phyloP scores from a whole-genome alignment of 1,139 yeast genomes.

The Zhuliangozyma parablackwelliae region DNA sequence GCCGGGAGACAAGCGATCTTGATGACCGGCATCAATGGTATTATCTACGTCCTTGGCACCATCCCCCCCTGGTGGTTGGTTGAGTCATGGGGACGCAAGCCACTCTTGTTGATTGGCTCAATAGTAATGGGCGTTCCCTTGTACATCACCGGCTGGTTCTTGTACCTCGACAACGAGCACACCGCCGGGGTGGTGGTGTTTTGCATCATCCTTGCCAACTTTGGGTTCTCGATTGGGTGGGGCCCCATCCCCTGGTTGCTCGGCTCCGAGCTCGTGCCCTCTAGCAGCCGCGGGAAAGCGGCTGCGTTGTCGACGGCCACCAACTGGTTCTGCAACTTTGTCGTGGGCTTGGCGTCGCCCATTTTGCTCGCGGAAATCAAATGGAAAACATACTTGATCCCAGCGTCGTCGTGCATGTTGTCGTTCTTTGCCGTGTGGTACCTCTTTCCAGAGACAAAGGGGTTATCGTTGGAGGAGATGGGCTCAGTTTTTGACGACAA shows the following conservation, averaged over 20 bases:
- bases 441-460: constrained; percentile 54
- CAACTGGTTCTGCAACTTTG: constrained; percentile 90
- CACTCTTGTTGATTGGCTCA: constrained; percentile 74
- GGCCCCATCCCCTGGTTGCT: constrained; percentile 96
- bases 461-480: constrained; percentile 51
- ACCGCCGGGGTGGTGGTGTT: constrained; percentile 74
- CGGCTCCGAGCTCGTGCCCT: constrained; percentile 78
- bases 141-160: constrained; percentile 60
- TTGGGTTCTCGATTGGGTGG: constrained; percentile 86
- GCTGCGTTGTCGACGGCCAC: constrained; percentile 90
- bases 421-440: constrained; percentile 55
- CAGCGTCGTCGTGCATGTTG: constrained; percentile 69
- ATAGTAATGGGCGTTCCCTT: constrained; percentile 72
- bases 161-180: constrained; percentile 51
- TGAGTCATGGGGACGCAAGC: constrained; percentile 88
- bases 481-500: constrained; percentile 48
- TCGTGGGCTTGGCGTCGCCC: constrained; percentile 91
- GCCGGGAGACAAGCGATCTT: constrained; percentile 79
- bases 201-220: constrained; percentile 74
- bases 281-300: constrained; percentile 85
- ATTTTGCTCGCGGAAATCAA: constrained; percentile 69
- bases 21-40: constrained; percentile 87
- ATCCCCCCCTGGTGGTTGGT: constrained; percentile 90
- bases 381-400: constrained; percentile 80
- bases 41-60: constrained; percentile 71